Percentiles rank a stretch among this genome's conserved stretches.
Evolutionary conservation across 805 yeast genomes (phyloP).

Genomic region (Lachancea cidri): DNA sequence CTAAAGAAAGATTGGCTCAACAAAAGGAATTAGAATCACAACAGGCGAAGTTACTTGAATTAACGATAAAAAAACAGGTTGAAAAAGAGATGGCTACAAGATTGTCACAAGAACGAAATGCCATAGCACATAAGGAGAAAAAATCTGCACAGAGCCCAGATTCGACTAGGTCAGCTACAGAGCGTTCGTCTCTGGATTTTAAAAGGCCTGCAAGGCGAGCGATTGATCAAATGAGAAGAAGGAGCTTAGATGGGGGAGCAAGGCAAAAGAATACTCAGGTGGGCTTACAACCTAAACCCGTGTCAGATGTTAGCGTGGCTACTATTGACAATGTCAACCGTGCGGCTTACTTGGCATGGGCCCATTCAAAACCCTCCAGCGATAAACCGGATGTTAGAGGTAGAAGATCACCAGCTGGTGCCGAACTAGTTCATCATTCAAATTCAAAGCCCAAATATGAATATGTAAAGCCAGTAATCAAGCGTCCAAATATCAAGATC

Average conservation of each 20-base stretch:
- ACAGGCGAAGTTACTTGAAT: constrained; percentile 19
- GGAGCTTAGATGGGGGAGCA: constrained; percentile 14
- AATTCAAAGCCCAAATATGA: constrained; percentile 15
- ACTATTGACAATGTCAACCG: constrained; percentile 14
- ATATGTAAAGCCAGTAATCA: constrained; percentile 17
- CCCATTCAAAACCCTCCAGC: constrained; percentile 6
- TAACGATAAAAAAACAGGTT: constrained; percentile 24
- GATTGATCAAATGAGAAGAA: constrained; percentile 9
- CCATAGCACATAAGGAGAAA: constrained; percentile 9
- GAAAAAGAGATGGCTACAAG: constrained; percentile 19
- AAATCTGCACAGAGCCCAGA: constrained; percentile 7
- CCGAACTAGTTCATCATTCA: constrained; percentile 4
- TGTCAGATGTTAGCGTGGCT: constrained; percentile 9
- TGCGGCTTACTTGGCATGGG: constrained; percentile 25
- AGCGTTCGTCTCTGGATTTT: constrained; percentile 7
- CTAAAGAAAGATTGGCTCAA: constrained; percentile 1
- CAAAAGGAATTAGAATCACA: constrained; percentile 16
- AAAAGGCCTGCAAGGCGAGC: constrained; percentile 8
- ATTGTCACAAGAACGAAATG: constrained; percentile 6
- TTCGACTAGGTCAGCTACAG: not conserved
- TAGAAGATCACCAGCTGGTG: not conserved
- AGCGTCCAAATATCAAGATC: constrained; percentile 17
- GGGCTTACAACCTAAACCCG: not conserved
- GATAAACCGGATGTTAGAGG: constrained; percentile 1
- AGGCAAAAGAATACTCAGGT: constrained; percentile 3